These are phyloP conservation scores for Zoysia pacifica DNA, from an alignment of 176 grass and related monocot genomes.

Conservation along the genomic window DNA sequence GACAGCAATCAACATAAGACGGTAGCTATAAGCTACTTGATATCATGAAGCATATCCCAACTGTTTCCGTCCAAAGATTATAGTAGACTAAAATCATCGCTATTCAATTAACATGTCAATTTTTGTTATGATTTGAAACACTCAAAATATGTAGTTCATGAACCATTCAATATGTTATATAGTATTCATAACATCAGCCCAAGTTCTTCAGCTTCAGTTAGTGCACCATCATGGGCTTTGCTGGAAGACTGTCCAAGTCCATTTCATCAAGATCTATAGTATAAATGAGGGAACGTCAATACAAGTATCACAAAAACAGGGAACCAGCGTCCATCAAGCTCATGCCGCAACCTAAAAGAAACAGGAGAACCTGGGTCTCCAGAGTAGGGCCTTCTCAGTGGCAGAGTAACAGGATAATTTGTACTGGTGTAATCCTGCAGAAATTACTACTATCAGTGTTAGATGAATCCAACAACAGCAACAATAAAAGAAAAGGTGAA, in stretches of 20 bases:
- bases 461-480: not conserved
- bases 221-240: slow-evolving; percentile 36
- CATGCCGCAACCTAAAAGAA: not conserved
- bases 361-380: slow-evolving; percentile 52
- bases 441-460: not conserved
- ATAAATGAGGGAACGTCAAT: slow-evolving; percentile 3
- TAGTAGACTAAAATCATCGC: not conserved
- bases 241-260: slow-evolving; percentile 41
- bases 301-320: not conserved
- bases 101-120: not conserved
- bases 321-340: not conserved
- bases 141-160: slow-evolving; percentile 10
- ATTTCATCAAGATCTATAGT: slow-evolving; percentile 49
- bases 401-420: slow-evolving; percentile 53
- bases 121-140: slow-evolving; percentile 19
- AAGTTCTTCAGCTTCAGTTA: slow-evolving; percentile 53
- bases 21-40: not conserved
- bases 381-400: slow-evolving; percentile 44
- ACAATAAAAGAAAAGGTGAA: not conserved
- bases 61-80: not conserved
- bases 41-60: not conserved
- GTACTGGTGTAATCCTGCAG: slow-evolving; percentile 46
- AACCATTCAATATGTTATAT: slow-evolving; percentile 26
- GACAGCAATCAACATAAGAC: slow-evolving; percentile 21
- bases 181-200: slow-evolving; percentile 52